phyloP scores from a whole-genome alignment of 257 asterid genomes.

The Striga asiatica region DNA sequence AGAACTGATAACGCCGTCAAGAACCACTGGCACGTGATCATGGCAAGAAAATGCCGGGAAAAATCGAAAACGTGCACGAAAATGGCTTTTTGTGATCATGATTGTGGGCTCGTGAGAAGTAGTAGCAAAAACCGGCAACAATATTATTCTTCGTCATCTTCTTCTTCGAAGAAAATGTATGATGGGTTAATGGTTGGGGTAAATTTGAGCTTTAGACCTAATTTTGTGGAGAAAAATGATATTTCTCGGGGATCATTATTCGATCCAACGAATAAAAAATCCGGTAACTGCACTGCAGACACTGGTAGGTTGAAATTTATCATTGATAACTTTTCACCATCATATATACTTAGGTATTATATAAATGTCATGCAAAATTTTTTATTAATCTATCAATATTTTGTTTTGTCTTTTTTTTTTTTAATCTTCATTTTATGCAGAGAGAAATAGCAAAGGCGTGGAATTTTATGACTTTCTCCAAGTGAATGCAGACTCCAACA shows the following conservation, averaged over 20 bases:
- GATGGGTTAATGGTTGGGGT: not conserved
- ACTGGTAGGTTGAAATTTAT: too few relatives aligned
- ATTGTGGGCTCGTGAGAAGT: too few relatives aligned
- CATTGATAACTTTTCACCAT: too few relatives aligned
- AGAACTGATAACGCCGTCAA: slow-evolving; percentile 90
- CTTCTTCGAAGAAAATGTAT: slow-evolving; percentile 21
- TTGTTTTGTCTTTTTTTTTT: too few relatives aligned
- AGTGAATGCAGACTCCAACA: slow-evolving; percentile 61
- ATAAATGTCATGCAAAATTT: not conserved
- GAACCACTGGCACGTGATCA: slow-evolving; percentile 91
- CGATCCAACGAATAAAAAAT: too few relatives aligned
- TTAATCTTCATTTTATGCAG: too few relatives aligned
- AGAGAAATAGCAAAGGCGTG: slow-evolving; percentile 33
- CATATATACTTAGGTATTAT: too few relatives aligned
- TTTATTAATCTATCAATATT: too few relatives aligned
- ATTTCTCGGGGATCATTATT: slow-evolving; percentile 11
- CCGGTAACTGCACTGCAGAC: too few relatives aligned
- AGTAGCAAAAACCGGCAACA: not conserved
- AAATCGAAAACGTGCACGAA: slow-evolving; percentile 39
- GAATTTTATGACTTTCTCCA: slow-evolving; percentile 65
- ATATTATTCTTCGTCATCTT: not conserved
- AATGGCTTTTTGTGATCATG: slow-evolving; percentile 20
- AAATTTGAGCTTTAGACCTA: too few relatives aligned
- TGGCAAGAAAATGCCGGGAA: slow-evolving; percentile 69
- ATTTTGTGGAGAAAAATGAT: slow-evolving; percentile 18